Conservation (phyloP, 164 flowering plant species). For the Annona squamosa region DNA sequence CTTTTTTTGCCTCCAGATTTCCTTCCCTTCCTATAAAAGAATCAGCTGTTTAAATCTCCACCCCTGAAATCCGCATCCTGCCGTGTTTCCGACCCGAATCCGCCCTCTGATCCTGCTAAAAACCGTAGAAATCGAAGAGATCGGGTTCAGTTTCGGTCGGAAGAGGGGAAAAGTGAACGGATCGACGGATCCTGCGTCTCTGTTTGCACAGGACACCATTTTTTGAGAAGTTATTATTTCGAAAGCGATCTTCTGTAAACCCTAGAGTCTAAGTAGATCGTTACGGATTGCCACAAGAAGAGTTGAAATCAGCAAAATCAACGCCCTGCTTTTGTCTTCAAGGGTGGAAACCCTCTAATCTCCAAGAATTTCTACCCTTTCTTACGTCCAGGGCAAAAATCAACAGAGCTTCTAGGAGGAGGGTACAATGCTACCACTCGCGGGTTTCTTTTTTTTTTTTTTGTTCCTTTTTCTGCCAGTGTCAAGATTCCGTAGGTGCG, state of each 20-base stretch:
- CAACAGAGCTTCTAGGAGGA: background rate
- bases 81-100: background rate
- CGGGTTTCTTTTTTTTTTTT: too few relatives aligned
- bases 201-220: background rate
- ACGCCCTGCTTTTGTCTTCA: background rate
- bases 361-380: background rate
- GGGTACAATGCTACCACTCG: background rate
- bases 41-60: constrained; percentile 4
- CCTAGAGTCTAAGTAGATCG: background rate
- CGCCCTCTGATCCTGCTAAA: background rate
- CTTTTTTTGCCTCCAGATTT: constrained; percentile 8
- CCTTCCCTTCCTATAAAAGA: constrained; percentile 11
- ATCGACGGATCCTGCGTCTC: background rate
- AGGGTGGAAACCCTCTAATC: background rate
- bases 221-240: too few relatives aligned
- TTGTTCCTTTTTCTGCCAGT: background rate
- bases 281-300: background rate
- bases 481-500: background rate
- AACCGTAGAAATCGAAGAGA: background rate
- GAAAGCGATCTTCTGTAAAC: background rate
- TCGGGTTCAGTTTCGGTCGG: background rate
- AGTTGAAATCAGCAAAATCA: background rate
- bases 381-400: background rate
- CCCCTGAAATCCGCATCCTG: background rate
- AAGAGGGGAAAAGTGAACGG: background rate